Conservation (phyloP, 352 stramenopile species). For the Phytophthora chlamydospora region DNA sequence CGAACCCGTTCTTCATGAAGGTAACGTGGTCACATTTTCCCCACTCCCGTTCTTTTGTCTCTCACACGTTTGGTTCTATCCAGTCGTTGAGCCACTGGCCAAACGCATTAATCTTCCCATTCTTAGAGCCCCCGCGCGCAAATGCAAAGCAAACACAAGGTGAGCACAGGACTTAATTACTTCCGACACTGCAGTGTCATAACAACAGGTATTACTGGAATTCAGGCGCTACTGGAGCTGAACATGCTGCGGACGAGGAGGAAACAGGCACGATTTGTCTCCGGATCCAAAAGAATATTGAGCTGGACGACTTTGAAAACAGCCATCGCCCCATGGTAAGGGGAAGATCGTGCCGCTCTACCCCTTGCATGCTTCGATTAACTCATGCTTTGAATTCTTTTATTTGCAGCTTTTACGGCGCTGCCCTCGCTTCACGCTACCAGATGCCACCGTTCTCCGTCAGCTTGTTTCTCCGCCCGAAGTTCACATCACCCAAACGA, state of each 20-base stretch:
- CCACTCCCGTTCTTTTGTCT: neutral
- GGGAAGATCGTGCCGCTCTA: neutral
- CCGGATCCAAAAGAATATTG: conserved; percentile 63
- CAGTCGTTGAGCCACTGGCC: conserved; percentile 80
- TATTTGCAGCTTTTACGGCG: conserved; percentile 58
- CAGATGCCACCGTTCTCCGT: conserved; percentile 64
- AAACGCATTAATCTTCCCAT: conserved; percentile 82
- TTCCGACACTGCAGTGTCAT: neutral
- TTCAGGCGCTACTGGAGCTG: conserved; percentile 9
- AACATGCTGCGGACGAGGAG: conserved; percentile 30
- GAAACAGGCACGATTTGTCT: conserved; percentile 47
- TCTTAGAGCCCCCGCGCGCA: conserved; percentile 46
- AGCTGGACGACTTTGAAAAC: conserved; percentile 46
- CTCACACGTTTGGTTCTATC: conserved; percentile 1
- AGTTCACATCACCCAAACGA: conserved; percentile 50
- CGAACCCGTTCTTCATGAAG: conserved; percentile 91
- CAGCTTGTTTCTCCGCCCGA: conserved; percentile 69
- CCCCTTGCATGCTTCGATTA: conserved; percentile 3
- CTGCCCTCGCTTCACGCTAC: conserved; percentile 57
- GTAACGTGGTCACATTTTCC: conserved; percentile 19
- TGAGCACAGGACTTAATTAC: conserved; percentile 8
- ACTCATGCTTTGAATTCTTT: conserved; percentile 8
- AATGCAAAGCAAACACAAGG: conserved; percentile 24
- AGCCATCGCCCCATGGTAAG: conserved; percentile 49
- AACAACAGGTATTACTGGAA: neutral